Conservation (phyloP, 164 flowering plant genomes). For the Cinnamomum micranthum region DNA sequence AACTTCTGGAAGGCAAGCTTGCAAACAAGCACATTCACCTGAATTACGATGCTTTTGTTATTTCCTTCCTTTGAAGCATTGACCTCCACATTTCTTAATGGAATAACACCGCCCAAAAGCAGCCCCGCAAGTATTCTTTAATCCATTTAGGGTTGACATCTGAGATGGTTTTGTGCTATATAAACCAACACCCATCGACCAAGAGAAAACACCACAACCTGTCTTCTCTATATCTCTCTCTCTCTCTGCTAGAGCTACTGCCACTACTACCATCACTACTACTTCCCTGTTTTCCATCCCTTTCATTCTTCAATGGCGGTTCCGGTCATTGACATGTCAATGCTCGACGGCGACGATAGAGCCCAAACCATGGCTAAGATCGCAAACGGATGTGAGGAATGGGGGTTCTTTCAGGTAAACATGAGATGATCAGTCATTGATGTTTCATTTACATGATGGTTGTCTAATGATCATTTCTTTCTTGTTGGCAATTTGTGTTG, state of each 20-base stretch:
- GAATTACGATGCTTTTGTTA: background rate
- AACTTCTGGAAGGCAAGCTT: background rate
- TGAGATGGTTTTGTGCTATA: conserved; percentile 3
- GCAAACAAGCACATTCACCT: background rate
- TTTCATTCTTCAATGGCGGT: conserved; percentile 44
- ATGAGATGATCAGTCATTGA: background rate
- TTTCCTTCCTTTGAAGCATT: conserved; percentile 1
- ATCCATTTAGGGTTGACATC: background rate
- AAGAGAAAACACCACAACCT: background rate
- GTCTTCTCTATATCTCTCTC: background rate
- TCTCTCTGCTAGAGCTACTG: background rate
- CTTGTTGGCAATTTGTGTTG: no score
- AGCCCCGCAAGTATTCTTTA: background rate
- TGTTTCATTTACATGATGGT: background rate
- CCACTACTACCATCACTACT: background rate
- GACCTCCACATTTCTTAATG: conserved; percentile 4
- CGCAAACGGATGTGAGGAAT: conserved; percentile 66
- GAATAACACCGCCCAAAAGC: conserved; percentile 10
- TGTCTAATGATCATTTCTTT: no score
- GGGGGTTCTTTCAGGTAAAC: conserved; percentile 88
- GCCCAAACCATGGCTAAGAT: conserved; percentile 57
- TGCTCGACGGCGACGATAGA: conserved; percentile 65
- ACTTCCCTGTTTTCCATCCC: background rate
- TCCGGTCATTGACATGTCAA: conserved; percentile 90
- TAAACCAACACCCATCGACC: background rate